A percentile compares a stretch with the other conserved stretches of the same genome.
phyloP scores from a whole-genome alignment of 2,329 filamentous ascomycete species.

The Periconia macrospinosa region DNA sequence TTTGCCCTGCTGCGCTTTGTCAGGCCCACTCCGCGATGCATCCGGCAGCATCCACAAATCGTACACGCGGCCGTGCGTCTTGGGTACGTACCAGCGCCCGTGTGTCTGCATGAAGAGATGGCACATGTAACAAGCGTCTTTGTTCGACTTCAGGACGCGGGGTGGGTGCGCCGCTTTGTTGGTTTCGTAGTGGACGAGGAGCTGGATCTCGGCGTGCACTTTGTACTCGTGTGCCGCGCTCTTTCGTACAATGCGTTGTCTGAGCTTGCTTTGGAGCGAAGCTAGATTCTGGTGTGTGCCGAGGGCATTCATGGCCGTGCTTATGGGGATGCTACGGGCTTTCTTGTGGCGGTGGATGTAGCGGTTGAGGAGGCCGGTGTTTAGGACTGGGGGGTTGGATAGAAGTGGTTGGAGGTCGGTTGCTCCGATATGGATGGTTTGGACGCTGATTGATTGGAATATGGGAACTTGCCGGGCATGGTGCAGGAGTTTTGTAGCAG shows the following conservation, averaged over 20 bases:
- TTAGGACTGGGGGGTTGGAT: not conserved
- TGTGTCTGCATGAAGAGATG: slow-evolving; percentile 49
- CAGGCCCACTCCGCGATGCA: not conserved
- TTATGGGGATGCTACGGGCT: not conserved
- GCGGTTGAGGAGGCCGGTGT: not conserved
- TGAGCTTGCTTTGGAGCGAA: not conserved
- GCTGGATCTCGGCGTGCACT: slow-evolving; percentile 55
- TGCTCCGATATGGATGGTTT: not conserved
- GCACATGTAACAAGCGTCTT: slow-evolving; percentile 56
- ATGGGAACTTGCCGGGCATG: slow-evolving; percentile 2
- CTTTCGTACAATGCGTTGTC: not conserved
- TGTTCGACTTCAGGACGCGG: slow-evolving; percentile 52
- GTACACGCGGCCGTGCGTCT: slow-evolving; percentile 51
- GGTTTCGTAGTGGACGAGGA: slow-evolving; percentile 49
- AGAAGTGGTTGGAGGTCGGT: not conserved
- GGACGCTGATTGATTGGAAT: slow-evolving; percentile 7
- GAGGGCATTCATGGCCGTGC: not conserved
- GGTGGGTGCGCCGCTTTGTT: slow-evolving; percentile 30
- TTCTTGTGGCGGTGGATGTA: not conserved
- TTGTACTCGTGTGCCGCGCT: slow-evolving; percentile 3
- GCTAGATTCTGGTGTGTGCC: not conserved
- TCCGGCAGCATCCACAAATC: slow-evolving; percentile 48
- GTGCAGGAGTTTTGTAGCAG: slow-evolving; percentile 2
- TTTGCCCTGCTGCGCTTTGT: not conserved
- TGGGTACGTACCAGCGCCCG: slow-evolving; percentile 44